Percentiles rank a stretch among this genome's conserved stretches.
Evolutionary conservation across 2,329 filamentous ascomycete species (phyloP).

Genomic region (Lasiodiplodia sp.): DNA sequence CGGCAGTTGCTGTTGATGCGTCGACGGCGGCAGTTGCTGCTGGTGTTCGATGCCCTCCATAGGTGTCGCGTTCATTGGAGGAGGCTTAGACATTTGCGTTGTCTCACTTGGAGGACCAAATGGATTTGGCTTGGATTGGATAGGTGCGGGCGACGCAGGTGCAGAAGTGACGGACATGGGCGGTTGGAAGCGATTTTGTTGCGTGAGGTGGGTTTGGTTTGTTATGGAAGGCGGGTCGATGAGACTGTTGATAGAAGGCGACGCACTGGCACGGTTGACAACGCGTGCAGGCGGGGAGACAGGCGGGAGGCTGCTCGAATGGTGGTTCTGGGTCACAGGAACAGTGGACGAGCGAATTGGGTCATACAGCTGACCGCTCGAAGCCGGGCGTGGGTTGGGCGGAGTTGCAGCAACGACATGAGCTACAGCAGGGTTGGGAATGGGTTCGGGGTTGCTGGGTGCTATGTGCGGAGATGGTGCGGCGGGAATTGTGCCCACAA

Average conservation of each 20-base stretch:
- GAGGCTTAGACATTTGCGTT: slow-evolving; percentile 15
- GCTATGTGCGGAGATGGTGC: slow-evolving; percentile 16
- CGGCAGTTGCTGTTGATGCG: slow-evolving; percentile 13
- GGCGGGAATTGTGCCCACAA: slow-evolving; percentile 39
- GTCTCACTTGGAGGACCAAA: slow-evolving; percentile 26
- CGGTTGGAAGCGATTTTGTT: slow-evolving; percentile 37
- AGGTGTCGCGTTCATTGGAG: slow-evolving; percentile 32
- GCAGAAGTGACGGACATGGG: slow-evolving; percentile 48
- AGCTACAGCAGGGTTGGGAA: slow-evolving; percentile 47
- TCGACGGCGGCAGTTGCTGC: slow-evolving; percentile 30
- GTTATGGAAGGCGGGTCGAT: slow-evolving; percentile 71
- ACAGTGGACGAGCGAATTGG: slow-evolving; percentile 74
- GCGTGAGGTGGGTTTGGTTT: slow-evolving; percentile 42
- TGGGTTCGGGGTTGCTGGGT: slow-evolving; percentile 30
- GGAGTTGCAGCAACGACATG: slow-evolving; percentile 54
- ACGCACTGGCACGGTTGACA: slow-evolving; percentile 79
- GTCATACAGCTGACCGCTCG: slow-evolving; percentile 85
- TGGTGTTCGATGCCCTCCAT: slow-evolving; percentile 49
- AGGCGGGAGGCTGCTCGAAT: slow-evolving; percentile 53
- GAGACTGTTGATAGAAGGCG: slow-evolving; percentile 89
- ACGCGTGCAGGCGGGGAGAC: slow-evolving; percentile 55
- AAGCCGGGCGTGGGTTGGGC: slow-evolving; percentile 60
- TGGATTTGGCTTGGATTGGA: slow-evolving; percentile 19
- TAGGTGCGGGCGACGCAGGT: slow-evolving; percentile 46
- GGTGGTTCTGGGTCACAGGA: slow-evolving; percentile 47